Evolutionary conservation across 1,284 basidiomycete genomes (phyloP).

Genomic region (Moesziomyces antarcticus): DNA sequence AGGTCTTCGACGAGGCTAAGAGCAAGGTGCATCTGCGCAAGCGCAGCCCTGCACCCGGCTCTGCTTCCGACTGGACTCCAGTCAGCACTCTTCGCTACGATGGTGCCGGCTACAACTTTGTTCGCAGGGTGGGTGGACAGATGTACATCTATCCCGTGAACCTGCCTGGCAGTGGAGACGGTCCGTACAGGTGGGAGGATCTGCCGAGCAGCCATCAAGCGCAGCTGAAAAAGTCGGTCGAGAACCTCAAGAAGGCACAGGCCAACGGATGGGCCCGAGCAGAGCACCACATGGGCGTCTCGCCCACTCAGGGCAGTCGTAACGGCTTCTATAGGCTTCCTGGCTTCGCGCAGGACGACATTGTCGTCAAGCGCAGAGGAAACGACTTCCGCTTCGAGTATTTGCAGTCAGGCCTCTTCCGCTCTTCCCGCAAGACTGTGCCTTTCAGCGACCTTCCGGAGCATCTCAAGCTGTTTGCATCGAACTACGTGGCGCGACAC

Average conservation of each 20-base stretch:
- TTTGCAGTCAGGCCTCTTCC: neutral
- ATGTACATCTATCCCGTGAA: neutral
- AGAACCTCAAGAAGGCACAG: neutral
- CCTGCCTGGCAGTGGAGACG: too few relatives aligned
- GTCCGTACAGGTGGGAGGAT: neutral
- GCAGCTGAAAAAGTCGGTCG: neutral
- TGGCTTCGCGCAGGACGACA: neutral
- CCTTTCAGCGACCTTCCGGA: neutral
- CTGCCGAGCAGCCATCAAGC: neutral
- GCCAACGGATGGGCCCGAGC: neutral
- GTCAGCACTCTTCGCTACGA: neutral
- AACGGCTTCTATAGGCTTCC: neutral
- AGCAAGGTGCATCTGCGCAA: constrained; percentile 1
- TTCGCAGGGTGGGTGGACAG: neutral
- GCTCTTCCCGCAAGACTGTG: neutral
- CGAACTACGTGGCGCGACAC: neutral
- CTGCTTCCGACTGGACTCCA: neutral
- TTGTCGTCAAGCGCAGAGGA: neutral
- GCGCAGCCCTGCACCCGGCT: neutral
- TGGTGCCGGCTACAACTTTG: neutral
- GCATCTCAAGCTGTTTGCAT: neutral
- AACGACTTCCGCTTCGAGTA: neutral
- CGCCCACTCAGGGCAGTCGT: too few relatives aligned
- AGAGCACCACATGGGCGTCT: neutral
- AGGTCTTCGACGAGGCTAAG: neutral